Evolutionary conservation across 495 filamentous ascomycete species (phyloP).

Genomic region (Hypoxylon cercidicola): DNA sequence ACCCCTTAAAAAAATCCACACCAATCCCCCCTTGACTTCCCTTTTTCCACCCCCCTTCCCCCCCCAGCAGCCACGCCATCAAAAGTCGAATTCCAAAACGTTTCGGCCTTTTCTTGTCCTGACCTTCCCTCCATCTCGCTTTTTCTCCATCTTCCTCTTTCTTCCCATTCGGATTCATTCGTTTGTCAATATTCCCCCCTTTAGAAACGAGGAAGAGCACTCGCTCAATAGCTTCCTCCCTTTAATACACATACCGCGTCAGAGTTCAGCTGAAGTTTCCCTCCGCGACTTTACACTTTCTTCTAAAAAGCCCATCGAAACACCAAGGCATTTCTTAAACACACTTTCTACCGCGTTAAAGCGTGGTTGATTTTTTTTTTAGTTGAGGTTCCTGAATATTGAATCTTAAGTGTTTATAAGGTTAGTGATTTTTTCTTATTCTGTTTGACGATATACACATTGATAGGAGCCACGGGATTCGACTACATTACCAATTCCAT

Average conservation of each 20-base stretch:
- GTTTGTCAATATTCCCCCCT: constrained; percentile 62
- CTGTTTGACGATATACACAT: background rate
- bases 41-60: constrained; percentile 49
- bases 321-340: constrained; percentile 38
- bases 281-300: constrained; percentile 40
- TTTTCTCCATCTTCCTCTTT: constrained; percentile 48
- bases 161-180: constrained; percentile 51
- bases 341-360: constrained; percentile 8
- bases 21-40: constrained; percentile 44
- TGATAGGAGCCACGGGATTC: background rate
- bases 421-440: constrained; percentile 30
- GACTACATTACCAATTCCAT: background rate
- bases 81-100: constrained; percentile 56
- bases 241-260: constrained; percentile 42
- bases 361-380: constrained; percentile 12
- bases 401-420: constrained; percentile 38
- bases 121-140: constrained; percentile 49
- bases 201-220: constrained; percentile 47
- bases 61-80: constrained; percentile 50
- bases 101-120: constrained; percentile 55
- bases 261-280: constrained; percentile 35
- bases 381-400: constrained; percentile 37
- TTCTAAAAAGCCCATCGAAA: constrained; percentile 41
- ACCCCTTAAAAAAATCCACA: constrained; percentile 41
- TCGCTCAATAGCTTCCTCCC: constrained; percentile 54